These are phyloP conservation scores for Tremellales sp. DNA, from an alignment of 1,284 basidiomycete genomes.

Conservation along the genomic window DNA sequence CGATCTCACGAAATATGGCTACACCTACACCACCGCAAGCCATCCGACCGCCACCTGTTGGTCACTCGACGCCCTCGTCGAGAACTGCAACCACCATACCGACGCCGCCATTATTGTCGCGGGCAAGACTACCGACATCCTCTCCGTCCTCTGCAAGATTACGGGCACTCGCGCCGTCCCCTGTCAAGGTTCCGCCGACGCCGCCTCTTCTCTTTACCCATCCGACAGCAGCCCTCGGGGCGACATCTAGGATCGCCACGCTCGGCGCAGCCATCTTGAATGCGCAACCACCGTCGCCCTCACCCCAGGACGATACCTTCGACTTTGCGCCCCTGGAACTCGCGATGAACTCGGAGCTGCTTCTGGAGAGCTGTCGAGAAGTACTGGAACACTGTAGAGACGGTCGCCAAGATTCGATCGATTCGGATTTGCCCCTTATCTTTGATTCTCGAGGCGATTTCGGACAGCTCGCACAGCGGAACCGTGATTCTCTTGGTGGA, in stretches of 20 bases:
- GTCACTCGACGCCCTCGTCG: not conserved
- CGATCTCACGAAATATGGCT: not conserved
- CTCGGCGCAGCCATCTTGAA: not conserved
- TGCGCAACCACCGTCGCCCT: not conserved
- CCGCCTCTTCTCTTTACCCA: constrained; percentile 5
- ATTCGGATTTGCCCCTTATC: constrained; percentile 10
- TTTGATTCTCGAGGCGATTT: constrained; percentile 16
- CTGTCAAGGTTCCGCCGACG: constrained; percentile 23
- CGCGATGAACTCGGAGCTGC: not conserved
- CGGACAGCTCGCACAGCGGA: constrained; percentile 10
- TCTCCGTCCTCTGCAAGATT: constrained; percentile 27
- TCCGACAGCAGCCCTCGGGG: not conserved
- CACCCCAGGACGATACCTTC: not conserved
- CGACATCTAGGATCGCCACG: not conserved
- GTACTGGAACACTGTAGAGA: not conserved
- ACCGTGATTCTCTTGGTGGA: not conserved
- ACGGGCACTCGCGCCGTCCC: constrained; percentile 25
- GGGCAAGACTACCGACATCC: constrained; percentile 8
- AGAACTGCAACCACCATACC: not conserved
- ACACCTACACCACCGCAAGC: constrained; percentile 13
- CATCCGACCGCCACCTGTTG: too few relatives aligned
- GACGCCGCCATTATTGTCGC: constrained; percentile 1
- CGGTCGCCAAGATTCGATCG: not conserved
- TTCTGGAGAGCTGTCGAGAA: not conserved
- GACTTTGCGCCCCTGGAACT: constrained; percentile 19